Percentiles rank a stretch among this genome's conserved stretches.
Evolutionary conservation across 139 green algal genomes (phyloP).

Genomic region (Coelastrella sp.): DNA sequence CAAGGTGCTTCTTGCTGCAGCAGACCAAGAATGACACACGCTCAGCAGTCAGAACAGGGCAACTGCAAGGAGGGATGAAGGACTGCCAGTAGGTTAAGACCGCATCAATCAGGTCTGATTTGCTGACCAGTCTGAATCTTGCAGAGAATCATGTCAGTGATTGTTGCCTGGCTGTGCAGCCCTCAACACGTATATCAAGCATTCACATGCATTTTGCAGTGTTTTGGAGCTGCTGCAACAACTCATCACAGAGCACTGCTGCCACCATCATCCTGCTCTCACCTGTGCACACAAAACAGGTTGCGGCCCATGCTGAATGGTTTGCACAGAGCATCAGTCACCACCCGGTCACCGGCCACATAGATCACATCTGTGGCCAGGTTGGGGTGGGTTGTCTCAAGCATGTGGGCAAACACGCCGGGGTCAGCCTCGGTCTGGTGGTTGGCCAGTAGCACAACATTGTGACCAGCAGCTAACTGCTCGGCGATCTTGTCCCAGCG

Average conservation of each 20-base stretch:
- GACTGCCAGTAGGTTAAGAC: too few species aligned
- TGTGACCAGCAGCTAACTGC: slow-evolving; percentile 83
- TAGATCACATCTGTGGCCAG: slow-evolving; percentile 90
- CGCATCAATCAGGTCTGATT: too few species aligned
- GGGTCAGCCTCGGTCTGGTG: slow-evolving; percentile 99
- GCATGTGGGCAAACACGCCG: slow-evolving; percentile 95
- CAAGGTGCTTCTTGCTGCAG: slow-evolving; percentile 93
- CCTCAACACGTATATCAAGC: too few species aligned
- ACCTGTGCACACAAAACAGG: slow-evolving; percentile 97
- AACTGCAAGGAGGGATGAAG: neutral
- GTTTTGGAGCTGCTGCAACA: too few species aligned
- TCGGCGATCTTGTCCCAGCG: slow-evolving; percentile 59
- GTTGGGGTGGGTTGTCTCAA: slow-evolving; percentile 82
- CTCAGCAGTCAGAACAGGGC: too few species aligned
- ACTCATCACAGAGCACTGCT: too few species aligned
- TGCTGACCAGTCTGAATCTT: too few species aligned
- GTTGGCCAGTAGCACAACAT: slow-evolving; percentile 98
- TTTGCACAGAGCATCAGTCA: slow-evolving; percentile 96
- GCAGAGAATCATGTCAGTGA: too few species aligned
- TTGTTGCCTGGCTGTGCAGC: too few species aligned
- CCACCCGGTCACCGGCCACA: slow-evolving; percentile 92
- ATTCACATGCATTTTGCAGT: too few species aligned
- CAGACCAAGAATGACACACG: too few species aligned
- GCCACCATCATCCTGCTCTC: neutral
- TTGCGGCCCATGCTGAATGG: slow-evolving; percentile 99